Evolutionary conservation across 75 land plant genomes (phyloP).

Genomic region (Ceratopteris richardii): DNA sequence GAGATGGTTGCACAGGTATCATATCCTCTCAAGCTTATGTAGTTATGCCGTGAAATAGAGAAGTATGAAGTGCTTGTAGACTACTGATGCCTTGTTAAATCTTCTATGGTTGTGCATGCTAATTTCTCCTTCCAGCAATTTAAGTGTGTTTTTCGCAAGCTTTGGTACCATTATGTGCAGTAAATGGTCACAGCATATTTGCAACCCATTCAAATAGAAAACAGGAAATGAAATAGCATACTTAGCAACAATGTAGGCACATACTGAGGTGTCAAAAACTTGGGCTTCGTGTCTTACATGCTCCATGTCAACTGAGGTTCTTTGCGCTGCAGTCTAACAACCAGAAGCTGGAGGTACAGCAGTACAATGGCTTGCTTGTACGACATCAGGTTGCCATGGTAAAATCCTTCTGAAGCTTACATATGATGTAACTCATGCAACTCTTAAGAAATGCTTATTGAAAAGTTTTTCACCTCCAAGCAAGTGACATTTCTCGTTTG

Average conservation of each 20-base stretch:
- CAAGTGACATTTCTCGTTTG: no score
- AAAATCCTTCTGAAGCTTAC: no score
- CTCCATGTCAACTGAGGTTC: neutral
- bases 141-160: no score
- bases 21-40: neutral
- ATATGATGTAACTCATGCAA: neutral
- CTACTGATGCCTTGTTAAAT: no score
- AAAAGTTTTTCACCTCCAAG: no score
- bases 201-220: neutral
- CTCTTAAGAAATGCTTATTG: neutral
- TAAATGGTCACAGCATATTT: neutral
- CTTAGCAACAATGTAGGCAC: no score
- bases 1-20: conserved; percentile 42
- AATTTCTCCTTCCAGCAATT: no score
- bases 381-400: conserved; percentile 33
- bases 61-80: no score
- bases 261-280: no score
- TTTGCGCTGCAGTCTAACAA: conserved; percentile 29
- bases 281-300: neutral
- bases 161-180: neutral
- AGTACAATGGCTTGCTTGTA: conserved; percentile 23
- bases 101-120: no score
- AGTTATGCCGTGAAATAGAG: no score
- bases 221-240: no score
- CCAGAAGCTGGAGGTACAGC: conserved; percentile 34